These are phyloP conservation scores for Colletotrichum sp. DNA, from an alignment of 2,329 filamentous ascomycete genomes.

Conservation along the genomic window DNA sequence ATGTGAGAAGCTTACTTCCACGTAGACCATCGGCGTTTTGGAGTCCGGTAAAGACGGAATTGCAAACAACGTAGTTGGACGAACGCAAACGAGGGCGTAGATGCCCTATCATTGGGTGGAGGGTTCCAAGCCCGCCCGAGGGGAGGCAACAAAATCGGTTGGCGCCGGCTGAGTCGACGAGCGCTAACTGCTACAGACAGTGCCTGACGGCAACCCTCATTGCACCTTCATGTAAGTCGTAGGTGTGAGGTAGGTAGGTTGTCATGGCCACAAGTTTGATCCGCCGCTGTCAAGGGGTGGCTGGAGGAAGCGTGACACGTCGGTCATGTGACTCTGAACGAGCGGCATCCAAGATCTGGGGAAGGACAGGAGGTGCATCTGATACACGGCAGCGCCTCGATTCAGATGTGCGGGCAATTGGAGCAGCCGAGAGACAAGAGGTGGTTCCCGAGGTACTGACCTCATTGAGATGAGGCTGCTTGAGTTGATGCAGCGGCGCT, in stretches of 20 bases:
- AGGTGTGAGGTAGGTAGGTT: neutral
- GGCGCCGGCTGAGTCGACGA: neutral
- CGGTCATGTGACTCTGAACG: slow-evolving; percentile 7
- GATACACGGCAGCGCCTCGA: neutral
- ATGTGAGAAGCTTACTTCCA: neutral
- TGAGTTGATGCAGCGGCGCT: neutral
- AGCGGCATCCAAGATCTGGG: neutral
- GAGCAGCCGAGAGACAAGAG: neutral
- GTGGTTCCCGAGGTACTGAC: neutral
- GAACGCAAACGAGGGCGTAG: neutral
- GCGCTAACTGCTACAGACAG: neutral
- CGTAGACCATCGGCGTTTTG: neutral
- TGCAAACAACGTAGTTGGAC: neutral
- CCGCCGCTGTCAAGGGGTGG: neutral
- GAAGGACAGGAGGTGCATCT: neutral
- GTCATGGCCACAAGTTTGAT: neutral
- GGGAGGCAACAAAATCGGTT: neutral
- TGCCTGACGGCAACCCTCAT: neutral
- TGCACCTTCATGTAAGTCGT: neutral
- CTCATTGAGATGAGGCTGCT: neutral
- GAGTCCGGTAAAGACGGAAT: neutral
- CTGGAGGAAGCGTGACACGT: neutral
- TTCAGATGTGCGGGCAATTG: neutral
- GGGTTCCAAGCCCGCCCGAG: neutral
- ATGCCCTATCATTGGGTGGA: neutral